phyloP scores from a whole-genome alignment of 2,329 filamentous ascomycete genomes.

The Fusarium sp. region DNA sequence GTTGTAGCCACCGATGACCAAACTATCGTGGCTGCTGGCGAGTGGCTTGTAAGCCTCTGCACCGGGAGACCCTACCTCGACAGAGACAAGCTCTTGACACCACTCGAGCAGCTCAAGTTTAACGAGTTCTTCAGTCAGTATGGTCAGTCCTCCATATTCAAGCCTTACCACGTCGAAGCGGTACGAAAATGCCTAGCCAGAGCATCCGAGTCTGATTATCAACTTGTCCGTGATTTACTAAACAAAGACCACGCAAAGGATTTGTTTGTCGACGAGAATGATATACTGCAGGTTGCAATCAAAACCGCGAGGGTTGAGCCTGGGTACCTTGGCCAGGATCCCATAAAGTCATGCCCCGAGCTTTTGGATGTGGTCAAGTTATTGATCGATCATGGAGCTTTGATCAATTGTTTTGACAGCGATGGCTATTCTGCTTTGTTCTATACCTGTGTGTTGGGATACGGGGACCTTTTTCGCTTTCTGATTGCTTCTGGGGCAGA shows the following conservation, averaged over 20 bases:
- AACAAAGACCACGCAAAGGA: not conserved
- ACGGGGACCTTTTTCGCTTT: conserved; percentile 5
- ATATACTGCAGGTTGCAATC: conserved; percentile 18
- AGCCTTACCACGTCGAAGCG: conserved; percentile 4
- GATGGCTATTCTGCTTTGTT: conserved; percentile 17
- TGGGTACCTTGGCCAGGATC: not conserved
- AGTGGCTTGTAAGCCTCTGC: conserved; percentile 23
- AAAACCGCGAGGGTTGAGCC: not conserved
- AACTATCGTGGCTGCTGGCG: not conserved
- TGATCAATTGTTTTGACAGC: not conserved
- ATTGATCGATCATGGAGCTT: conserved; percentile 14
- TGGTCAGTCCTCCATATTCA: not conserved
- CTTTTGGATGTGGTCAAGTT: conserved; percentile 12
- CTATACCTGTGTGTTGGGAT: conserved; percentile 21
- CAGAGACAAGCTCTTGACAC: conserved; percentile 2
- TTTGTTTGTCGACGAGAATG: not conserved
- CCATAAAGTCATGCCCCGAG: conserved; percentile 14
- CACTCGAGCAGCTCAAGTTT: conserved; percentile 16
- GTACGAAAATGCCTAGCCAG: conserved; percentile 1
- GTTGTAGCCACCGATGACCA: not conserved
- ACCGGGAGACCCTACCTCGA: not conserved
- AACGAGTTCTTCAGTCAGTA: conserved; percentile 22
- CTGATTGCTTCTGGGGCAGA: not conserved
- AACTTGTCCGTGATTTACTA: conserved; percentile 1
- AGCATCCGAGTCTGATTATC: not conserved